These are phyloP conservation scores for Podospora bellae-mahoneyi DNA, from an alignment of 495 filamentous ascomycete species.

Conservation along the genomic window DNA sequence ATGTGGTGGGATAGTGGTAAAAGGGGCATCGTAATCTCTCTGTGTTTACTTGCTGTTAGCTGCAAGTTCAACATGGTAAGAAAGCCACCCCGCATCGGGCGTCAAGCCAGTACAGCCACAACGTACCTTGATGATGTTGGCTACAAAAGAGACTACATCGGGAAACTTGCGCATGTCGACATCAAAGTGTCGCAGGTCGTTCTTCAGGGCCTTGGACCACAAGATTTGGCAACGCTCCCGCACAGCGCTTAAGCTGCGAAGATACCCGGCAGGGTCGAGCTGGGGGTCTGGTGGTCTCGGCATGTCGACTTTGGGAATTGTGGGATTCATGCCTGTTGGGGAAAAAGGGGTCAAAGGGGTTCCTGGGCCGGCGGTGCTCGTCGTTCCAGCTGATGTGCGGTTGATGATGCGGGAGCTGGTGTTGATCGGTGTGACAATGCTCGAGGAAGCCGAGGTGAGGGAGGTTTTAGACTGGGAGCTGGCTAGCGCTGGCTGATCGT, in stretches of 20 bases:
- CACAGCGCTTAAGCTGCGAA: constrained; percentile 85
- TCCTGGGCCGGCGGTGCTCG: constrained; percentile 38
- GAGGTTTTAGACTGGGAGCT: constrained; percentile 36
- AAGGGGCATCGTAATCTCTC: constrained; percentile 87
- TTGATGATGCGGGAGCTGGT: constrained; percentile 34
- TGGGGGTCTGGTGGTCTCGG: constrained; percentile 85
- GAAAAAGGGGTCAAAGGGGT: constrained; percentile 45
- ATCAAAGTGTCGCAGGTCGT: constrained; percentile 82
- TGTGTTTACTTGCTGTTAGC: constrained; percentile 34
- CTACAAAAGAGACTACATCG: constrained; percentile 86
- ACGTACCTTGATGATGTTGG: constrained; percentile 90
- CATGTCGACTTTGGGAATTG: constrained; percentile 58
- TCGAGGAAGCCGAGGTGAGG: constrained; percentile 35
- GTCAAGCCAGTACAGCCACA: neutral
- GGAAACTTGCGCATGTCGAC: constrained; percentile 86
- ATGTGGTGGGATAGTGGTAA: constrained; percentile 77
- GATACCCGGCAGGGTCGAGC: constrained; percentile 87
- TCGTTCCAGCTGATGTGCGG: constrained; percentile 36
- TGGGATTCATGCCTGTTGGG: constrained; percentile 35
- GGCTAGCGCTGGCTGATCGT: constrained; percentile 28
- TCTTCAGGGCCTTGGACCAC: constrained; percentile 69
- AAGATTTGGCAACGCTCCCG: constrained; percentile 73
- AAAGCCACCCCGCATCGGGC: constrained; percentile 5
- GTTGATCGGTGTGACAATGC: constrained; percentile 33
- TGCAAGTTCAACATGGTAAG: neutral